Percentiles rank a stretch among this genome's conserved stretches.
Evolutionary conservation across 176 grass and related monocot genomes (phyloP).

Genomic region (Aegilops tauschii): DNA sequence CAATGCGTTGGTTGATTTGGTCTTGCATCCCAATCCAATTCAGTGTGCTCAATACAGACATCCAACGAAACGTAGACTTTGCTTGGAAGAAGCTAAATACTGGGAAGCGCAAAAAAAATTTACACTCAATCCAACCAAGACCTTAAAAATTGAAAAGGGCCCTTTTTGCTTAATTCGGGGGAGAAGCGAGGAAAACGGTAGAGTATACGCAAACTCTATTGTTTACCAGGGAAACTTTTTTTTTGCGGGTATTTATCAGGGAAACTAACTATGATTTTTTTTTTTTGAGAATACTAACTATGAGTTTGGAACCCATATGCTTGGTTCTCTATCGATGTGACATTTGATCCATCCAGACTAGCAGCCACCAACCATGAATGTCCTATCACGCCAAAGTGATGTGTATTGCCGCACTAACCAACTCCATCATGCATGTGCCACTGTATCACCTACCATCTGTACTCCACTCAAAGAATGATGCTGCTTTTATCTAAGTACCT

Average conservation of each 20-base stretch:
- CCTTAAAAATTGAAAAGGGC: no score
- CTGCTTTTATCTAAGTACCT: not conserved
- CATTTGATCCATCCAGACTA: not conserved
- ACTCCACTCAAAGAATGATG: not conserved
- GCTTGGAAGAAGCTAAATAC: not conserved
- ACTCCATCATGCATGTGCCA: not conserved
- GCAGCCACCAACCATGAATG: not conserved
- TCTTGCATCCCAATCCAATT: not conserved
- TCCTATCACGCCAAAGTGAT: not conserved
- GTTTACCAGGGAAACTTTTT: not conserved
- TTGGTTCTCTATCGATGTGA: not conserved
- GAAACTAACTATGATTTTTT: not conserved
- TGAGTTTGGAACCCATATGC: not conserved
- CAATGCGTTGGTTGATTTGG: not conserved
- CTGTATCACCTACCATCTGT: not conserved
- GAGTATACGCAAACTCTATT: not conserved
- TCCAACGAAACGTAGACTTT: not conserved
- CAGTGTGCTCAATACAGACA: not conserved
- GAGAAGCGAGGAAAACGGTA: no score
- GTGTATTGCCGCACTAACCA: not conserved
- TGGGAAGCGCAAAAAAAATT: not conserved
- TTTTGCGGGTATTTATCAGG: not conserved
- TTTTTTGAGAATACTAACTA: not conserved
- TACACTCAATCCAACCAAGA: not conserved
- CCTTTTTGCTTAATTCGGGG: no score